Evolutionary conservation across 208 protist species (phyloP).

Genomic region (Leishmania amazonensis): DNA sequence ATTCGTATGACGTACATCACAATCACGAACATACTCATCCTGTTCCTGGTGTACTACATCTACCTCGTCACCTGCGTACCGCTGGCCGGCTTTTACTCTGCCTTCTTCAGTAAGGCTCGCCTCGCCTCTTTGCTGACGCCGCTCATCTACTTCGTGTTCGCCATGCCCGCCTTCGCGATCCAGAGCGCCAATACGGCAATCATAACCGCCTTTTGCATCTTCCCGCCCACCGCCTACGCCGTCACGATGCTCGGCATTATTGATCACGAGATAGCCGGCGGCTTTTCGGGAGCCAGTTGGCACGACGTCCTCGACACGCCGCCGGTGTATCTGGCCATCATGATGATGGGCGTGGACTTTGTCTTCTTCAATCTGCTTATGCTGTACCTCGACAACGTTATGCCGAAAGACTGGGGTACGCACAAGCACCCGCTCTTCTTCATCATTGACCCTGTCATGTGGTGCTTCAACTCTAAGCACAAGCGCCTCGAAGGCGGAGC

Average conservation of each 20-base stretch:
- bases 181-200: constrained; percentile 26
- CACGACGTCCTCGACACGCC: constrained; percentile 10
- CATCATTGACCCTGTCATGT: constrained; percentile 46
- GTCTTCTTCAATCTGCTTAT: constrained; percentile 62
- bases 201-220: constrained; percentile 37
- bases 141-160: constrained; percentile 65
- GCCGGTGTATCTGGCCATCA: constrained; percentile 16
- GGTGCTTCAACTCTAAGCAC: constrained; percentile 18
- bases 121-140: constrained; percentile 59
- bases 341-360: constrained; percentile 41
- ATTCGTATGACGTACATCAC: constrained; percentile 50
- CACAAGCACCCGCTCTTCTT: constrained; percentile 71
- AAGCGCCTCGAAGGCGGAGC: constrained; percentile 17
- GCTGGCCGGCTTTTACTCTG: constrained; percentile 44
- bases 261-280: constrained; percentile 32
- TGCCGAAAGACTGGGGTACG: constrained; percentile 67
- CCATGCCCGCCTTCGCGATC: constrained; percentile 39
- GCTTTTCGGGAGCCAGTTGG: constrained; percentile 42
- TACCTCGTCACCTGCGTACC: constrained; percentile 49
- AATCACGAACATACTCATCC: constrained; percentile 34
- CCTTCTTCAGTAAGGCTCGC: constrained; percentile 75
- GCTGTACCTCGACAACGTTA: constrained; percentile 67
- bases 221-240: constrained; percentile 52
- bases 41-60: constrained; percentile 64
- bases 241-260: constrained; percentile 39